These are phyloP conservation scores for Neonectria sp. DNA, from an alignment of 2,329 filamentous ascomycete species.

Conservation along the genomic window DNA sequence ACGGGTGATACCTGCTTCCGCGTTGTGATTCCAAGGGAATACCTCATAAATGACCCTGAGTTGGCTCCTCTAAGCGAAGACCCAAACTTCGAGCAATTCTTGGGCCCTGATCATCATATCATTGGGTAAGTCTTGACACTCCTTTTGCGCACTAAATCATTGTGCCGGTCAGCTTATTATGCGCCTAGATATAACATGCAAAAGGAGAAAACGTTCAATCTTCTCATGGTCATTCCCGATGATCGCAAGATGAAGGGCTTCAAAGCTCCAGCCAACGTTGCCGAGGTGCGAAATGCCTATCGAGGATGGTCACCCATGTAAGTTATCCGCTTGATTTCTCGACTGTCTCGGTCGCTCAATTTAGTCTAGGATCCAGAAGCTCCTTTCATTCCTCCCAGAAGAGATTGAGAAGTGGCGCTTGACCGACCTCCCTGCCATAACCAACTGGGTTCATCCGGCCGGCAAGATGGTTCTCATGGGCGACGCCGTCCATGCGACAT, in stretches of 20 bases:
- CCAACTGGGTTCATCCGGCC: constrained; percentile 25
- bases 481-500: constrained; percentile 24
- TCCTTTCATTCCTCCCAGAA: constrained; percentile 15
- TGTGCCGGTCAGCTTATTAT: background rate
- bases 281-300: constrained; percentile 22
- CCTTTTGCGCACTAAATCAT: background rate
- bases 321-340: background rate
- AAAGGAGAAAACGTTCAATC: constrained; percentile 25
- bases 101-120: constrained; percentile 29
- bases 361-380: constrained; percentile 11
- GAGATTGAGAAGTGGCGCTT: constrained; percentile 28
- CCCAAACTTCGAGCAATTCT: constrained; percentile 22
- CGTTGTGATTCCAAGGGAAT: constrained; percentile 20
- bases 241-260: constrained; percentile 26
- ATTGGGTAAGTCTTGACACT: constrained; percentile 18
- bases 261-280: constrained; percentile 21
- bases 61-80: constrained; percentile 15
- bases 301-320: constrained; percentile 24
- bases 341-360: background rate
- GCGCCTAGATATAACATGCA: constrained; percentile 21
- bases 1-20: constrained; percentile 27
- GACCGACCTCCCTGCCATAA: constrained; percentile 16
- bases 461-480: constrained; percentile 26
- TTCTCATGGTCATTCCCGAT: constrained; percentile 24
- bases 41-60: constrained; percentile 20